Evolutionary conservation across 768 basidiomycete species (phyloP).

Genomic region (Phanerochaete carnosa): DNA sequence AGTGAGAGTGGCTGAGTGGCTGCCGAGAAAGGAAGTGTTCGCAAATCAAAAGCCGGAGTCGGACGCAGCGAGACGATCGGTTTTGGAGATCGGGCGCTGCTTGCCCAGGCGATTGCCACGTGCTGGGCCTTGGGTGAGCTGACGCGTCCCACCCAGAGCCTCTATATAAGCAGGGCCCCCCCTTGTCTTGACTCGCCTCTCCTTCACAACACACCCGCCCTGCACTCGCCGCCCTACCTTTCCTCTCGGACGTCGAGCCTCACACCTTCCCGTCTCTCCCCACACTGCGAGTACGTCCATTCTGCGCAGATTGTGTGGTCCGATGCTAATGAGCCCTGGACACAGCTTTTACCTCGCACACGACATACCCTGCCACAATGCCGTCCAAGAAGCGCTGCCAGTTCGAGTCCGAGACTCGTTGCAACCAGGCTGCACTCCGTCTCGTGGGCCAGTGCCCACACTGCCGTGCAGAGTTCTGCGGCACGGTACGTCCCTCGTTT

Average conservation of each 20-base stretch:
- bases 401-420: slow-evolving; percentile 52
- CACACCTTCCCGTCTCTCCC: slow-evolving; percentile 7
- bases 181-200: background rate
- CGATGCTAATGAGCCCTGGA: background rate
- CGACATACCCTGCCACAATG: slow-evolving; percentile 41
- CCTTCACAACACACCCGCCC: slow-evolving; percentile 10
- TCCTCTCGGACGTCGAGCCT: slow-evolving; percentile 7
- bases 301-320: slow-evolving; percentile 2
- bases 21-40: background rate
- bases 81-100: slow-evolving; percentile 1
- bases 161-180: slow-evolving; percentile 17
- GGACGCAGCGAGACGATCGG: slow-evolving; percentile 8
- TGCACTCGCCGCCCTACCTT: slow-evolving; percentile 7
- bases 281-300: slow-evolving; percentile 8
- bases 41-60: slow-evolving; percentile 2
- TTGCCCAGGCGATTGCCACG: slow-evolving; percentile 4
- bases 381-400: slow-evolving; percentile 88
- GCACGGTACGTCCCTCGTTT: slow-evolving; percentile 48
- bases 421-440: slow-evolving; percentile 76
- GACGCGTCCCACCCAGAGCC: slow-evolving; percentile 26
- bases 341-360: slow-evolving; percentile 12
- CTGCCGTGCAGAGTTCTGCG: slow-evolving; percentile 77
- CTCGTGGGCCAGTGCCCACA: slow-evolving; percentile 85
- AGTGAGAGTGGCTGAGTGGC: background rate
- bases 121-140: slow-evolving; percentile 18